Conservation (phyloP, 1,284 basidiomycete species). For the Ustilago nuda region DNA sequence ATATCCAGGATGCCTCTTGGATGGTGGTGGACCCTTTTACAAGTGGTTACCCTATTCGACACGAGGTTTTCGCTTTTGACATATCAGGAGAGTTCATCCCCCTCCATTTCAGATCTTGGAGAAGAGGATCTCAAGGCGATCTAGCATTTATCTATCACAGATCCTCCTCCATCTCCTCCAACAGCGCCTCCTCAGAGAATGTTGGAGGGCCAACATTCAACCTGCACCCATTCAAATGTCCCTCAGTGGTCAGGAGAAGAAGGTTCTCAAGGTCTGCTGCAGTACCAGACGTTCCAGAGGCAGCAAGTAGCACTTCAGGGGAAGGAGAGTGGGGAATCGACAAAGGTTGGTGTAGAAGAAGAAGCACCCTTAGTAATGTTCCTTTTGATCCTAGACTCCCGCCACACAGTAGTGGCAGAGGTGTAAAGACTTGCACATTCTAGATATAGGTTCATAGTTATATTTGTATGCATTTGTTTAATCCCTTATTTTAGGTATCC, state of each 20-base stretch:
- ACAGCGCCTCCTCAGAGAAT: background rate
- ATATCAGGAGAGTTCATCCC: conserved; percentile 23
- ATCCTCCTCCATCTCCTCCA: conserved; percentile 2
- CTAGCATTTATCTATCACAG: conserved; percentile 21
- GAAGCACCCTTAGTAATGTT: conserved; percentile 22
- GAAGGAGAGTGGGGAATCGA: conserved; percentile 2
- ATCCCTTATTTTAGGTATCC: no score
- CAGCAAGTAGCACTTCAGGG: conserved; percentile 11
- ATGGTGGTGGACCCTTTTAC: conserved; percentile 18
- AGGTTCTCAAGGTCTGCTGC: conserved; percentile 9
- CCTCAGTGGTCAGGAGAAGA: background rate
- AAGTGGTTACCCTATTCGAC: conserved; percentile 9
- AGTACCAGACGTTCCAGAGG: conserved; percentile 27
- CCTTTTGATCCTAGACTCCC: background rate
- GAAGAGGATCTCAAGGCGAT: conserved; percentile 34
- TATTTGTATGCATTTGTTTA: no score
- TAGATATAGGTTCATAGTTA: no score
- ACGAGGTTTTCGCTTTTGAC: conserved; percentile 25
- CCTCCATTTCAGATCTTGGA: conserved; percentile 17
- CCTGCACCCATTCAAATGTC: conserved; percentile 15
- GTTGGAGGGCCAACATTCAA: conserved; percentile 18
- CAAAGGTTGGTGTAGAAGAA: conserved; percentile 25
- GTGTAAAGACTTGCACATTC: no score
- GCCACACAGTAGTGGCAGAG: background rate
- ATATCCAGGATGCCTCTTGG: background rate